These are phyloP conservation scores for Thymus quinquecostatus DNA, from an alignment of 257 asterid genomes.

Conservation along the genomic window DNA sequence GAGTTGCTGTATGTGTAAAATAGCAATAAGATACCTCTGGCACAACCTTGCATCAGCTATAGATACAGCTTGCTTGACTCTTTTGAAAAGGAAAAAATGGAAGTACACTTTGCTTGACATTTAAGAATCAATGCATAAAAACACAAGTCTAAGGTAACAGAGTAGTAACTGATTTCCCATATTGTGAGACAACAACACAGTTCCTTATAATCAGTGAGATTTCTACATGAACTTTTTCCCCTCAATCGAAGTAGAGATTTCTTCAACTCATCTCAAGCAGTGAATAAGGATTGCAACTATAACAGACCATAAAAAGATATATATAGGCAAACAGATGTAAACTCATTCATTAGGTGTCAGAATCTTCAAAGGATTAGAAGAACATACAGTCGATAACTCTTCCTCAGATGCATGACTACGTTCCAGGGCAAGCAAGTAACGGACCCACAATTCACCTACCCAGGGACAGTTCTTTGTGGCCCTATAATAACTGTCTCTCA, in stretches of 20 bases:
- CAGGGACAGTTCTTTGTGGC: constrained; percentile 97
- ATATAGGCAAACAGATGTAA: constrained; percentile 22
- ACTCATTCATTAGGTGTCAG: constrained; percentile 18
- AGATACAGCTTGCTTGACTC: background rate
- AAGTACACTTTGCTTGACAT: too few relatives aligned
- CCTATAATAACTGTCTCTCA: constrained; percentile 75
- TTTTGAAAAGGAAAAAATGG: too few relatives aligned
- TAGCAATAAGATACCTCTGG: constrained; percentile 7
- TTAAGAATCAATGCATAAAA: too few relatives aligned
- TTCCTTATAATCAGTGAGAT: too few relatives aligned
- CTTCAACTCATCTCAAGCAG: background rate
- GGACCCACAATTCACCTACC: constrained; percentile 92
- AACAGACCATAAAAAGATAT: background rate
- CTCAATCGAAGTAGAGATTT: background rate
- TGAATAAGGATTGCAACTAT: constrained; percentile 12
- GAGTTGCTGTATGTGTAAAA: background rate
- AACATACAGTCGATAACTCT: constrained; percentile 66
- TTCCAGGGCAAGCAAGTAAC: constrained; percentile 75
- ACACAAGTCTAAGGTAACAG: too few relatives aligned
- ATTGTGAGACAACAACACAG: too few relatives aligned
- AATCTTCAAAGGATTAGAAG: constrained; percentile 17
- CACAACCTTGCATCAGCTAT: background rate
- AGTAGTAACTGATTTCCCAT: too few relatives aligned
- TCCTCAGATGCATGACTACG: constrained; percentile 81
- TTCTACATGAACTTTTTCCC: too few relatives aligned